These are phyloP conservation scores for Groenewaldozyma auringiensis DNA, from an alignment of 1,139 yeast species.

Conservation along the genomic window DNA sequence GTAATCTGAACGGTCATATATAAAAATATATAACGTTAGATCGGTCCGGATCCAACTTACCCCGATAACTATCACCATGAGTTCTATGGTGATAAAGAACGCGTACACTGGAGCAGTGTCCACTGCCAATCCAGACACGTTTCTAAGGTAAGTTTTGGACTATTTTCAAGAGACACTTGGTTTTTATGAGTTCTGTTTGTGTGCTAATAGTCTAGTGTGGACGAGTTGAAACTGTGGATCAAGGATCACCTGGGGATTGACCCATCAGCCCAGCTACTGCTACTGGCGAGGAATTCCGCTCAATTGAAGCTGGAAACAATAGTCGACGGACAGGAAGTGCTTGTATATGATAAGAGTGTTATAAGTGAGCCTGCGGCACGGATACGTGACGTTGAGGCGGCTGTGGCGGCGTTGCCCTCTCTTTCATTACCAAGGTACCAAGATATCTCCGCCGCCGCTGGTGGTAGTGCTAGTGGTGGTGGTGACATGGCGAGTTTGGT, in stretches of 20 bases:
- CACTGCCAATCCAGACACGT: slow-evolving; percentile 18
- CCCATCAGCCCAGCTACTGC: slow-evolving; percentile 23
- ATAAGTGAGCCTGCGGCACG: background rate
- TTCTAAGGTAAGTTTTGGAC: slow-evolving; percentile 17
- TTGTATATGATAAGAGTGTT: slow-evolving; percentile 22
- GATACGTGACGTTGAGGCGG: background rate
- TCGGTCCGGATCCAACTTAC: background rate
- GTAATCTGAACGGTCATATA: too few species aligned
- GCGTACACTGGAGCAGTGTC: slow-evolving; percentile 18
- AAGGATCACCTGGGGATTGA: slow-evolving; percentile 16
- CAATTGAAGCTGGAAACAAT: slow-evolving; percentile 26
- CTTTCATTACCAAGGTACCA: background rate
- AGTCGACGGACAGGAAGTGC: slow-evolving; percentile 23
- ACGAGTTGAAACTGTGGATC: slow-evolving; percentile 18
- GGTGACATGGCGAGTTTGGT: background rate
- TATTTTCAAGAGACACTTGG: background rate
- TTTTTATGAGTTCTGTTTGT: background rate
- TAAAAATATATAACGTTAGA: background rate
- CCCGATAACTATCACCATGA: slow-evolving; percentile 9
- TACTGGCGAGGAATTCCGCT: slow-evolving; percentile 23
- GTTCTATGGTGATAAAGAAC: slow-evolving; percentile 18
- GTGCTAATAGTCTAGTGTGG: slow-evolving; percentile 12
- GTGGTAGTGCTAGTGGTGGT: background rate
- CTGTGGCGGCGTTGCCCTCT: background rate
- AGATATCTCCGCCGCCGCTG: background rate